Evolutionary conservation across 306 rosid genomes (phyloP).

Genomic region (Trichosanthes cucumerina): DNA sequence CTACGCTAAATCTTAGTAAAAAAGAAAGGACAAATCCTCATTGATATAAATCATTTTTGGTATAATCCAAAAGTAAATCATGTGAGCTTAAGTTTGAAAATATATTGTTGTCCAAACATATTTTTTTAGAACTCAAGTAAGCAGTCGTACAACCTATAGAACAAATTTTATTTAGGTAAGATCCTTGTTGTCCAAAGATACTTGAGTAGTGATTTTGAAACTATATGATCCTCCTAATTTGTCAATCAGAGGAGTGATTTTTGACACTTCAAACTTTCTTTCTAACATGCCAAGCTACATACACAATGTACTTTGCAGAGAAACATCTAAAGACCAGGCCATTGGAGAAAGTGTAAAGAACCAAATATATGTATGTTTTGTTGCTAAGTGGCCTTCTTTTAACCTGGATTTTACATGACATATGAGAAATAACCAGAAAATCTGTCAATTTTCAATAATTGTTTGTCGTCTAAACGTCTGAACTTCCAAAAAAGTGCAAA

Average conservation of each 20-base stretch:
- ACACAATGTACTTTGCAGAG: neutral
- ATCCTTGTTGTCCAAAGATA: neutral
- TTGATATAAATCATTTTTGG: neutral
- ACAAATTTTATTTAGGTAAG: too few species aligned
- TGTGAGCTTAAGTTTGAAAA: neutral
- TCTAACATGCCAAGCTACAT: neutral
- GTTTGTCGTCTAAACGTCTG: neutral
- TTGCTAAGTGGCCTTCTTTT: neutral
- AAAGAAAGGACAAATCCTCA: neutral
- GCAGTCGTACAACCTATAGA: too few species aligned
- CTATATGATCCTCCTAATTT: neutral
- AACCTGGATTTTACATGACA: neutral
- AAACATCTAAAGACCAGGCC: neutral
- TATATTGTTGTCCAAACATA: neutral
- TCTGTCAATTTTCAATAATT: neutral
- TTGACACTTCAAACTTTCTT: neutral
- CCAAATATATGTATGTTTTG: neutral
- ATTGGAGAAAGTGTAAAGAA: neutral
- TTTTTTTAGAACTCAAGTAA: too few species aligned
- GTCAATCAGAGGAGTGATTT: neutral
- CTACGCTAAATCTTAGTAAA: neutral
- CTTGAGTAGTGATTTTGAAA: neutral
- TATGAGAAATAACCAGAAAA: neutral
- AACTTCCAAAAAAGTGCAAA: neutral
- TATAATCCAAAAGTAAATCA: neutral